A percentile compares a stretch with the other conserved stretches of the same genome.
phyloP scores from a whole-genome alignment of 257 asterid genomes.

The Vinca minor region DNA sequence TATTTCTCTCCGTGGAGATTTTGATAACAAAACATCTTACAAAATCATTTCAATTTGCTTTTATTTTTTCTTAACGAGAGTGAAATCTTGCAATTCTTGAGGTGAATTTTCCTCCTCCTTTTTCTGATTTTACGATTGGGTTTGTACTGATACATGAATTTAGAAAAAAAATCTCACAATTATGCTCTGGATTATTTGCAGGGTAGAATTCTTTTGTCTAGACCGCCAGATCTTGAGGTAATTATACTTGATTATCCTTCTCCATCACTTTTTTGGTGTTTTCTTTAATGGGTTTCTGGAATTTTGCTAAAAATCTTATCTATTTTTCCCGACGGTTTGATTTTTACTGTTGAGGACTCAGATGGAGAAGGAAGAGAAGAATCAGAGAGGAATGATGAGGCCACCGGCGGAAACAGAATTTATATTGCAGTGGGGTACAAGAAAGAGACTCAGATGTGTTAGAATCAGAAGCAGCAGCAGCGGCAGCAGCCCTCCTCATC shows the following conservation, averaged over 20 bases:
- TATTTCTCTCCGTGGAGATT: neutral
- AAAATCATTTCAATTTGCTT: neutral
- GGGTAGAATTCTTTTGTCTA: constrained; percentile 6
- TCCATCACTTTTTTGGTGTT: neutral
- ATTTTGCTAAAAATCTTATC: neutral
- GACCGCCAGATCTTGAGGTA: constrained; percentile 19
- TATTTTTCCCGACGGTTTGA: neutral
- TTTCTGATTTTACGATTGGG: too few species aligned
- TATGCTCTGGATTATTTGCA: constrained; percentile 2
- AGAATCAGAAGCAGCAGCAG: constrained; percentile 30
- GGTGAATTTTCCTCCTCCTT: neutral
- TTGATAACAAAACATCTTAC: neutral
- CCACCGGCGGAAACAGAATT: constrained; percentile 29
- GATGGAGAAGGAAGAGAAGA: constrained; percentile 32
- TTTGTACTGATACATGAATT: neutral
- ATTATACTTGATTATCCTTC: neutral
- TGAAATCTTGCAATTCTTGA: neutral
- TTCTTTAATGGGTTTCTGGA: neutral
- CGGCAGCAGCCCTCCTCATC: constrained; percentile 17
- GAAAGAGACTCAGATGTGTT: constrained; percentile 41
- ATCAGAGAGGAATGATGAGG: constrained; percentile 9
- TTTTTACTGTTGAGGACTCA: neutral
- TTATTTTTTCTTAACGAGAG: neutral
- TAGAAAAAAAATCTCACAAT: neutral
- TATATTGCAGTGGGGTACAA: constrained; percentile 43